Evolutionary conservation across 2,329 filamentous ascomycete species (phyloP), one percentile per base, ranked within the genome.

Genomic region (Ilyonectria robusta): DNA sequence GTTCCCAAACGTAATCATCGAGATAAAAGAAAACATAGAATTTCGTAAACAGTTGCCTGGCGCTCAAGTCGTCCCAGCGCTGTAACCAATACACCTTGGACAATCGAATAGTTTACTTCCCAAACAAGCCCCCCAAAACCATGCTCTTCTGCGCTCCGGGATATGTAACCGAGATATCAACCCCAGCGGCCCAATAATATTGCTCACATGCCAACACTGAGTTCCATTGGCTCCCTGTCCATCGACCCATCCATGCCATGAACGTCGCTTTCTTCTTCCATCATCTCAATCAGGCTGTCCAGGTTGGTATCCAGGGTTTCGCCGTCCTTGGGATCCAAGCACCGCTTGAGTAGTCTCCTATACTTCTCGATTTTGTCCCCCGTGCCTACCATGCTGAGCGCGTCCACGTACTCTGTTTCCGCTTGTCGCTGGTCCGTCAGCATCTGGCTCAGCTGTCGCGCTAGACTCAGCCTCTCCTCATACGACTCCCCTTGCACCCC

Each of bases 311-410:
- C 92, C 40, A 94, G 86, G 70, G 89, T 91, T 71, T 93, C 90
- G 64, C 85, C 85, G 56, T 93, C 91, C 71, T 88, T 86, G 17
- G 90, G 86, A 29, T 91, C 91, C 31, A 94, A 83, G 66, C 92
- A 93, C 66, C 88, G 87, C 66, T 88, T 88, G 35, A 94, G 88
- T 33, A 94, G 84, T 62, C 87, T 87, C 68, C 92, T 87, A 79
- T 95, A 95, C 78, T 91, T 89, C 72, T 91, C 91, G 70, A 93
- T 92, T 77, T 91, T 90, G 78, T 93, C 91, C 40, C 91, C 90
- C 42, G 91, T 89, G 47, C 92, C 92, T 11, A 92, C 90, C 69
- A 90, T 86, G 50, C 88, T 88, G 51, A 93, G 83, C 13, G 91
- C 91, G 57, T 89, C 86, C 46, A 93, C 89, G 69, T 94, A 93